phyloP scores from a whole-genome alignment of 2,329 filamentous ascomycete species.

The Ophiocordyceps australis region DNA sequence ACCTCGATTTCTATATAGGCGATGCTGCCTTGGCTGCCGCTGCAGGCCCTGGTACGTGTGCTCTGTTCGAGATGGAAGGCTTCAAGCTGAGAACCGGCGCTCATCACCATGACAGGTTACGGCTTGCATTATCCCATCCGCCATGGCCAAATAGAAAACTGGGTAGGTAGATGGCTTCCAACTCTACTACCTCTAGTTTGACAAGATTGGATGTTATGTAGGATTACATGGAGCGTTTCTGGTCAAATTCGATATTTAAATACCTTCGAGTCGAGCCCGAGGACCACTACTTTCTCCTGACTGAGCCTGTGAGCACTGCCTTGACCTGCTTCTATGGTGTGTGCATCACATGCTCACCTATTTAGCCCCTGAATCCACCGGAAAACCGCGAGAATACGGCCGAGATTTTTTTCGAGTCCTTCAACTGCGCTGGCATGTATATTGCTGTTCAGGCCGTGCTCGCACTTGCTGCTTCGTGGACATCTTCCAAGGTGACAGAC shows the following conservation, averaged over 20 bases:
- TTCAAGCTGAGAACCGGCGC: no score
- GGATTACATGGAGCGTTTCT: slow-evolving; percentile 99
- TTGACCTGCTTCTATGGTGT: background rate
- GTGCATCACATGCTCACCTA: background rate
- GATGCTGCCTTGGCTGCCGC: slow-evolving; percentile 82
- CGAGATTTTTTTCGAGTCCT: slow-evolving; percentile 99
- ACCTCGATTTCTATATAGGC: slow-evolving; percentile 96
- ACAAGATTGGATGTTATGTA: slow-evolving; percentile 18
- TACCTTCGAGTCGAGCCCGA: slow-evolving; percentile 95
- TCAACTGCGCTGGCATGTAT: slow-evolving; percentile 97
- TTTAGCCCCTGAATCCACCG: slow-evolving; percentile 82
- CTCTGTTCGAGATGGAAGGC: no score
- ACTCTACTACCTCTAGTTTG: slow-evolving; percentile 1
- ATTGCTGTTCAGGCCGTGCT: slow-evolving; percentile 97
- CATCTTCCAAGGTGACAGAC: slow-evolving; percentile 92
- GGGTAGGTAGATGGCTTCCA: slow-evolving; percentile 38
- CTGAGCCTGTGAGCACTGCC: slow-evolving; percentile 63
- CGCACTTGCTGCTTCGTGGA: slow-evolving; percentile 93
- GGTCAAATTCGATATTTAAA: slow-evolving; percentile 99
- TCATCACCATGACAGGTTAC: no score
- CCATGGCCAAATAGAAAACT: slow-evolving; percentile 97
- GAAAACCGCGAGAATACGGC: slow-evolving; percentile 98
- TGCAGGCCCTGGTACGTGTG: slow-evolving; percentile 62
- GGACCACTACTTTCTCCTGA: slow-evolving; percentile 96
- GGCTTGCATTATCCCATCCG: slow-evolving; percentile 94